These are phyloP conservation scores for Zoysia japonica DNA, from an alignment of 176 grass and related monocot species.

Conservation along the genomic window DNA sequence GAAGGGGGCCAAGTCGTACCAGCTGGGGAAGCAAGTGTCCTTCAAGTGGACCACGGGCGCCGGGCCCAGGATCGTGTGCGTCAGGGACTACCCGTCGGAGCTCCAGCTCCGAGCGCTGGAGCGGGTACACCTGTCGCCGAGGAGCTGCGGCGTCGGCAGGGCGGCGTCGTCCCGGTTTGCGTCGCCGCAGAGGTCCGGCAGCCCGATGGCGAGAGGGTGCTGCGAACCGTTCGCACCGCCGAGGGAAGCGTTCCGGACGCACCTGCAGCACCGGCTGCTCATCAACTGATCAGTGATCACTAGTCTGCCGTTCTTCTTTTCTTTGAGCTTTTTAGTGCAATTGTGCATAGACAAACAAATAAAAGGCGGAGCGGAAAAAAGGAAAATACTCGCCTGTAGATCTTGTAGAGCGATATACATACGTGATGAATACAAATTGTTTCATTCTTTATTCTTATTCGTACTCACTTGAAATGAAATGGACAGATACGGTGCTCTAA, in stretches of 20 bases:
- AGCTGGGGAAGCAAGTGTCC: slow-evolving; percentile 77
- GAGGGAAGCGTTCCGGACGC: slow-evolving; percentile 48
- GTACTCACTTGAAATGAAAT: not conserved
- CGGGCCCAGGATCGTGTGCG: slow-evolving; percentile 86
- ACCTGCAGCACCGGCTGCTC: slow-evolving; percentile 34
- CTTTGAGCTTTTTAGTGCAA: not conserved
- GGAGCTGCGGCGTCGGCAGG: slow-evolving; percentile 27
- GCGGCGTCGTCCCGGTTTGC: slow-evolving; percentile 45
- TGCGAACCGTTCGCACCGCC: slow-evolving; percentile 39
- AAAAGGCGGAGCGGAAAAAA: slow-evolving; percentile 27
- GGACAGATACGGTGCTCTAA: too few species aligned
- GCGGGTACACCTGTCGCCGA: slow-evolving; percentile 71
- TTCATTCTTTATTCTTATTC: slow-evolving; percentile 30
- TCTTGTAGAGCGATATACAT: slow-evolving; percentile 38
- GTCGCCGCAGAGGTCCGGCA: slow-evolving; percentile 45
- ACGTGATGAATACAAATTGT: slow-evolving; percentile 38
- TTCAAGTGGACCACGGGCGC: slow-evolving; percentile 94
- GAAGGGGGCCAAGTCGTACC: slow-evolving; percentile 68
- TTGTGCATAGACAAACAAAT: slow-evolving; percentile 31
- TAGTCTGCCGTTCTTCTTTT: not conserved
- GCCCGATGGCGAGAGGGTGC: slow-evolving; percentile 46
- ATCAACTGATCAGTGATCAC: not conserved
- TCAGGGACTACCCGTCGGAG: slow-evolving; percentile 88
- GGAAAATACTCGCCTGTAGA: slow-evolving; percentile 35
- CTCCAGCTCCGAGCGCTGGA: slow-evolving; percentile 79